Conservation (phyloP, 2,329 filamentous ascomycete genomes). For the Cladosporium sp. region DNA sequence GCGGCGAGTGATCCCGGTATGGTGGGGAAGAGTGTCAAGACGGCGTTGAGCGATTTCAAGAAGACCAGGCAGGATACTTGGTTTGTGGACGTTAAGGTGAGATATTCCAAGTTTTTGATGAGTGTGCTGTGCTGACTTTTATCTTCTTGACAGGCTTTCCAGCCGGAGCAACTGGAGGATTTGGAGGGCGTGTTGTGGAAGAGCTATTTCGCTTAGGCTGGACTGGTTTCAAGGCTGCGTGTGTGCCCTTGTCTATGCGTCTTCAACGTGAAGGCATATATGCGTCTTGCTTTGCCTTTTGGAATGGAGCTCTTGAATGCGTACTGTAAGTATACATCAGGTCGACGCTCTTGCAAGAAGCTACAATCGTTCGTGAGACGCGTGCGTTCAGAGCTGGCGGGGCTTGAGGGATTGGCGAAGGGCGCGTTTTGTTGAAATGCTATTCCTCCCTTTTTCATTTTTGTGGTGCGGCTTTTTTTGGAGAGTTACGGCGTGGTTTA, state of each 20-base stretch:
- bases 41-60: constrained; percentile 93
- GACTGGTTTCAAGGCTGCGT: too few species aligned
- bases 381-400: background rate
- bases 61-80: constrained; percentile 99
- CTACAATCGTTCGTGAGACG: background rate
- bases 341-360: too few species aligned
- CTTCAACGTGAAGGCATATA: too few species aligned
- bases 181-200: constrained; percentile 97
- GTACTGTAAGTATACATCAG: too few species aligned
- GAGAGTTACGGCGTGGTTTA: background rate
- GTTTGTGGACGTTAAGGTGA: constrained; percentile 95
- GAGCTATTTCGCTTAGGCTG: constrained; percentile 84
- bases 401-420: background rate
- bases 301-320: too few species aligned
- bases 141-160: constrained; percentile 61
- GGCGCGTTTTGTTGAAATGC: background rate
- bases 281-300: too few species aligned
- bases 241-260: too few species aligned
- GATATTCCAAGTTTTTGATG: too few species aligned
- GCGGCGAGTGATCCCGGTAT: constrained; percentile 87
- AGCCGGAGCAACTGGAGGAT: constrained; percentile 88
- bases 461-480: too few species aligned
- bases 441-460: too few species aligned
- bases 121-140: background rate
- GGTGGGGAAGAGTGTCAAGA: constrained; percentile 94